phyloP scores from a whole-genome alignment of 192 early-diverging fungal genomes.

The Coemansia sp. region DNA sequence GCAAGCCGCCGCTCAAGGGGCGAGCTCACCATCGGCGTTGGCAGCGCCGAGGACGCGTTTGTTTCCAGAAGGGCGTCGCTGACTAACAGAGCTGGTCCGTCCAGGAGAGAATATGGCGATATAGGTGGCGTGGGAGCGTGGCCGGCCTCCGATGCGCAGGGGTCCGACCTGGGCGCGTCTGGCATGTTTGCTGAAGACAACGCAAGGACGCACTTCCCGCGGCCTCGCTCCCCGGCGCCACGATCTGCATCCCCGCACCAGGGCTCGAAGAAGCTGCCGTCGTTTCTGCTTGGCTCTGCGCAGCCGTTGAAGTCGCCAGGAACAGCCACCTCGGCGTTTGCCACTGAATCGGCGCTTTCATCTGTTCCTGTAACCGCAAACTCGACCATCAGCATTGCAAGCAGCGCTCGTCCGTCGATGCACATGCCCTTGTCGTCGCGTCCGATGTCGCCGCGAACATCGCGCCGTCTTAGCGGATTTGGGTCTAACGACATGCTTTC shows the following conservation, averaged over 20 bases:
- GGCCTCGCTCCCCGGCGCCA: conserved; percentile 41
- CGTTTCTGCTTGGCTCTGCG: conserved; percentile 41
- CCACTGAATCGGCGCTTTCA: conserved; percentile 9
- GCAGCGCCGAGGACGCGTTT: not conserved
- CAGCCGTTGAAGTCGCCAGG: conserved; percentile 30
- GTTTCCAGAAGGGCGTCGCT: not conserved
- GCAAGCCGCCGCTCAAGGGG: not conserved
- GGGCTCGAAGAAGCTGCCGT: conserved; percentile 40
- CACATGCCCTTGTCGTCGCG: conserved; percentile 22
- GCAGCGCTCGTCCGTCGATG: conserved; percentile 6
- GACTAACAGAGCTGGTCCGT: not conserved
- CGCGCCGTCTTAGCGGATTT: conserved; percentile 49
- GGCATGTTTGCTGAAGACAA: conserved; percentile 1
- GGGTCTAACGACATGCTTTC: conserved; percentile 55
- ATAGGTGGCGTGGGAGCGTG: conserved; percentile 38
- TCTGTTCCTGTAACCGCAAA: conserved; percentile 15
- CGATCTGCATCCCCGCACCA: conserved; percentile 47
- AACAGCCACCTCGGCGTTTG: conserved; percentile 5
- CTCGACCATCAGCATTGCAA: conserved; percentile 4
- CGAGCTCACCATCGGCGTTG: not conserved
- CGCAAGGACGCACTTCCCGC: conserved; percentile 25
- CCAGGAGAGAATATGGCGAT: conserved; percentile 1
- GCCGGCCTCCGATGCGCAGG: conserved; percentile 12
- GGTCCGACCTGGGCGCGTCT: not conserved
- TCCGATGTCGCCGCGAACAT: conserved; percentile 33